Base-by-base conservation (phyloP, 2,329 filamentous ascomycete genomes). In the Fonsecaea pedrosoi region DNA sequence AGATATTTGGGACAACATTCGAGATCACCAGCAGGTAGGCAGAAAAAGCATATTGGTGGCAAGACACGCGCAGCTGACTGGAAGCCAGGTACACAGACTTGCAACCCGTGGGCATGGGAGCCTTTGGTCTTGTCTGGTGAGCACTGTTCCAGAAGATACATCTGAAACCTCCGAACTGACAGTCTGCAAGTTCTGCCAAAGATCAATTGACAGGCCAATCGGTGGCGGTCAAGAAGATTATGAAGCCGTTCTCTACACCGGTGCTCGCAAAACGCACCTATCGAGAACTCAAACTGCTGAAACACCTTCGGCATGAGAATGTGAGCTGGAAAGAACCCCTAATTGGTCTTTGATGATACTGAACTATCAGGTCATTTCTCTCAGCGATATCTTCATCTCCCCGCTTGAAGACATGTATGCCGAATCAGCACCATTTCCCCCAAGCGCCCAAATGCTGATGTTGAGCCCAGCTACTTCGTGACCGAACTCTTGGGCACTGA, bases 181-280 rank as follows among this genome's bases (percentile, higher is more conserved):
- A 38, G 25, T 18, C 62, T 45, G 70, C 74, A 78, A 98, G 94
- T 82, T 98, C 95, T 71, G 95, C 95, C 66, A 94, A 93, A 82
- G 95, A 99, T 80, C 94, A 98, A 84, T 92, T 99, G 81, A 98
- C 95, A 68, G 92, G 88, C 79, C 94, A 97, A 81, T 93, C 94
- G 81, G 95, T 99, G 69, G 95, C 95, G 67, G 94, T 99, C 78
- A 99, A 99, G 87, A 99, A 99, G 88, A 99, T 99, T 78, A 98
- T 99, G 94, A 99, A 98, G 85, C 95, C 95, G 9, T 99, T 99
- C 82, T 97, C 94, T 85, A 99, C 95, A n/a, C 94, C 95, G 0
- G 95, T 99, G 66, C 86, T 99, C 56, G 95, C 95, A 66, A 99
- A 99, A 85, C 88, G 95, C 78, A 99, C 95, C 73, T 99, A 99